Evolutionary conservation across 306 rosid genomes (phyloP).

Genomic region (Urtica urens): DNA sequence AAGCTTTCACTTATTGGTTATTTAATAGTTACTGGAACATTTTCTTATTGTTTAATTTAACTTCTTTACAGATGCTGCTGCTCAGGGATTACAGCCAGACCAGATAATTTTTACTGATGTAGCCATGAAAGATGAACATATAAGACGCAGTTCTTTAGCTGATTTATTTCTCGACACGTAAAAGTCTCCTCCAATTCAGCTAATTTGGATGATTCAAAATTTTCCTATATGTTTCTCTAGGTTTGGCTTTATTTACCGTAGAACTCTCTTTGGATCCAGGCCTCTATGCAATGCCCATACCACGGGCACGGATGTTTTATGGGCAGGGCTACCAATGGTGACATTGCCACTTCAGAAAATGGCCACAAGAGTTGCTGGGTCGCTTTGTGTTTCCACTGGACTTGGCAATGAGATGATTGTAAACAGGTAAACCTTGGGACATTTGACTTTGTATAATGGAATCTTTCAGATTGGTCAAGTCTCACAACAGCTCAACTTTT

Average conservation of each 20-base stretch:
- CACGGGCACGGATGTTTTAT: conserved; percentile 88
- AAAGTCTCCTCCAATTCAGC: neutral
- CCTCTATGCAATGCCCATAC: conserved; percentile 99
- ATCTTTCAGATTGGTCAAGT: too few species aligned
- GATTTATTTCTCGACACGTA: conserved; percentile 97
- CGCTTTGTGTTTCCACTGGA: conserved; percentile 88
- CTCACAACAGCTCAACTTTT: too few species aligned
- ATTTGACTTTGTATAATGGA: too few species aligned
- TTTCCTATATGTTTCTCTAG: neutral
- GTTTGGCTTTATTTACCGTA: conserved; percentile 2
- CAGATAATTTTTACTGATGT: conserved; percentile 95
- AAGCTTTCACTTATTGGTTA: too few species aligned
- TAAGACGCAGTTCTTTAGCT: conserved; percentile 84
- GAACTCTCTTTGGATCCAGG: conserved; percentile 29
- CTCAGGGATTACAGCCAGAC: conserved; percentile 86
- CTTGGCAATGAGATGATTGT: conserved; percentile 97
- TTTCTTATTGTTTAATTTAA: neutral
- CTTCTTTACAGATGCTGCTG: conserved; percentile 57
- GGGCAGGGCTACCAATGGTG: conserved; percentile 98
- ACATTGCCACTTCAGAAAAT: conserved; percentile 94
- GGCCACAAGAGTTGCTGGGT: conserved; percentile 99
- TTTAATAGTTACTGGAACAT: neutral
- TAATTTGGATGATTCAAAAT: neutral
- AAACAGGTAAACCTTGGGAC: conserved; percentile 44
- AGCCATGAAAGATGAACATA: conserved; percentile 94